Base-by-base conservation (phyloP, 2,329 filamentous ascomycete species). In the Paecilomyces sp. region DNA sequence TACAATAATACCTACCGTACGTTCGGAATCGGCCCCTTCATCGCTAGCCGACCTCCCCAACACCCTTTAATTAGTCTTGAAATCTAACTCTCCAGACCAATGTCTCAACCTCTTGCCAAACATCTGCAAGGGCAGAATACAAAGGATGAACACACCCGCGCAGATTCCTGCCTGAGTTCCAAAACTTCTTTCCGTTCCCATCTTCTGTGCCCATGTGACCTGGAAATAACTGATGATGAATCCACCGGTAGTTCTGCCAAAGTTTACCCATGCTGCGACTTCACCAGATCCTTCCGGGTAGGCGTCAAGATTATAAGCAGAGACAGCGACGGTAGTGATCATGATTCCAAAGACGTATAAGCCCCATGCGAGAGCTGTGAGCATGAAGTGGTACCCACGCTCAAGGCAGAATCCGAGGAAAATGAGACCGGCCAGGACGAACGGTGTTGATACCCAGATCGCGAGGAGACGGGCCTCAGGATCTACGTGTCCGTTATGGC, bases 271-370 rank as follows among this genome's bases (percentile, higher is more conserved):
- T 0, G 79, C 77, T 6, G 77, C 77, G 2, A 83, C 81, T 65
- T 83, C 82, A 3, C 81, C 82, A n/a, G 76, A 78, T 1, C 79
- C 81, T 67, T 83, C 78, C 0, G 82, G 82, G 67, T 84, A 85
- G 62, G 74, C 75, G 69, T 85, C 82, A 7, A 85, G 77, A 30
- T 76, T 75, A 65, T 84, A 85, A 7, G 79, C 78, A 60, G 77
- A 80, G 30, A 83, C 70, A 1, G 79, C 80, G 3, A 82, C 80
- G 0, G 82, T 83, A 1, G 76, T 77, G 60, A 82, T 77, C 80
- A 83, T 85, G 67, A 83, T 78, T 1, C 82, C 82, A 62, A 83
- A 83, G 4, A 80, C 79, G 61, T 84, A 83, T 12, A 84, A 67
- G 0, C 81, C 83, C 81, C 83, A 85, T 6, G 68, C 76, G 7